Conservation (phyloP, 306 rosid species). For the Urtica urens region DNA sequence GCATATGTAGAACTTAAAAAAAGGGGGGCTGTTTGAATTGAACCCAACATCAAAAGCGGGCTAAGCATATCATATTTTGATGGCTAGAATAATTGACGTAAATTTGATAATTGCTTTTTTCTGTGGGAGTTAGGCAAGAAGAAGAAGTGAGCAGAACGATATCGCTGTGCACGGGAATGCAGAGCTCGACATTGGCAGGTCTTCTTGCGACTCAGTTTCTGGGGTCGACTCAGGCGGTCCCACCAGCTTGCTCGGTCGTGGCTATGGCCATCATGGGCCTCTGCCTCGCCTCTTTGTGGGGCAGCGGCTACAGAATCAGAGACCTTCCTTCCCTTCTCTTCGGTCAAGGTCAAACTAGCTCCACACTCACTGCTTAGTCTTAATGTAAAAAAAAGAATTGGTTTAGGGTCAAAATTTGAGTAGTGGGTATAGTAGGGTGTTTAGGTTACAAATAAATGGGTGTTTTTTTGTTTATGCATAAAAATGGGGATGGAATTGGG, state of each 20-base stretch:
- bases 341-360: slow-evolving; percentile 33
- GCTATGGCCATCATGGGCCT: slow-evolving; percentile 97
- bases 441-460: neutral
- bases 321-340: slow-evolving; percentile 36
- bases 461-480: neutral
- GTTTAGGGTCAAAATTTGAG: slow-evolving; percentile 1
- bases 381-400: slow-evolving; percentile 2
- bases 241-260: slow-evolving; percentile 90
- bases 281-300: slow-evolving; percentile 91
- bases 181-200: slow-evolving; percentile 95
- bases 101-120: no score
- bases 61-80: no score
- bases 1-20: no score
- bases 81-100: no score
- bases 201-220: slow-evolving; percentile 92
- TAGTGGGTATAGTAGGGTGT: neutral
- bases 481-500: slow-evolving; percentile 1
- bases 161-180: slow-evolving; percentile 96
- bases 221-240: slow-evolving; percentile 88
- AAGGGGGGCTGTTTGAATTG: no score
- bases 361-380: slow-evolving; percentile 10
- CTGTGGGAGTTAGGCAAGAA: slow-evolving; percentile 48
- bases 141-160: slow-evolving; percentile 66
- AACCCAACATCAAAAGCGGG: no score
- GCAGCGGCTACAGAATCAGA: slow-evolving; percentile 56